These are phyloP conservation scores for Phialophora tarda DNA, from an alignment of 2,329 filamentous ascomycete species.

Conservation along the genomic window DNA sequence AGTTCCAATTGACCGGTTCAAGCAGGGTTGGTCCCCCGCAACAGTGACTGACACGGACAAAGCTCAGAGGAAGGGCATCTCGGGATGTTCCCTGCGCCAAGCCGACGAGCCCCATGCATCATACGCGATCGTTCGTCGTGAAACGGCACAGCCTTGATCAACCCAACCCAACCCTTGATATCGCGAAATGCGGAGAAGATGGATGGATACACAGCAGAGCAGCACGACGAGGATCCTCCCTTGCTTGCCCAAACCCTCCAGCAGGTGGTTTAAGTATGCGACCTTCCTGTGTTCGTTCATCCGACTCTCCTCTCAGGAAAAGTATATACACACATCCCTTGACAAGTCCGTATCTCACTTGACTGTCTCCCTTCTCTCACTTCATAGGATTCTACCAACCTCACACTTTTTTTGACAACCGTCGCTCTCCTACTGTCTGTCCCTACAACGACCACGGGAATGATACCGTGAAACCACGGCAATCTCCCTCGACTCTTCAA, in stretches of 20 bases:
- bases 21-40: not conserved
- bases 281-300: not conserved
- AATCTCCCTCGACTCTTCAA: not conserved
- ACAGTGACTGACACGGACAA: not conserved
- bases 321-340: not conserved
- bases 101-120: not conserved
- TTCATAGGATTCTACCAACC: not conserved
- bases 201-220: not conserved
- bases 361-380: not conserved
- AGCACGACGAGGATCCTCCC: not conserved
- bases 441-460: not conserved
- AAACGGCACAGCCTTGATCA: not conserved
- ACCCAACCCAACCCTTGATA: not conserved
- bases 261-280: not conserved
- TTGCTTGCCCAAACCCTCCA: not conserved
- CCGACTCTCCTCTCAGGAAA: not conserved
- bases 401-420: not conserved
- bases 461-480: not conserved
- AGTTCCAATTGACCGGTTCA: too few relatives aligned
- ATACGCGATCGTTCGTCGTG: not conserved
- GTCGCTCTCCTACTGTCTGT: not conserved
- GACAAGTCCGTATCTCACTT: not conserved
- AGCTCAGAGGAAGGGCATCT: not conserved
- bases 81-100: too few relatives aligned
- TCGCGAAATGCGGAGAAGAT: not conserved